Evolutionary conservation across 352 stramenopile genomes (phyloP).

Genomic region (Globisporangium rhizosaccharum): DNA sequence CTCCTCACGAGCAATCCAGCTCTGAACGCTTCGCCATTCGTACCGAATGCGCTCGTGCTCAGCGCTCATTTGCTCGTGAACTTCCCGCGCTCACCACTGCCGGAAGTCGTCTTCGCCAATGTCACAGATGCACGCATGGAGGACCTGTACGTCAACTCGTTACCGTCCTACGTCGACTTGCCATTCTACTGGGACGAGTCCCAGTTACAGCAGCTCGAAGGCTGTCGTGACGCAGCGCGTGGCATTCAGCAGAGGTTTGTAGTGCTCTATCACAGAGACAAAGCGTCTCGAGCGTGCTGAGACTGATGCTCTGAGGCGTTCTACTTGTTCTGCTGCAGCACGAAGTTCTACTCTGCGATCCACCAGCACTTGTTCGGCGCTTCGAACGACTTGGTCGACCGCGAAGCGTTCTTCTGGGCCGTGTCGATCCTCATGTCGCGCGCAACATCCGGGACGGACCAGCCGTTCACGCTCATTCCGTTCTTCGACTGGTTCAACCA

Average conservation of each 20-base stretch:
- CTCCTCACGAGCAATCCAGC: conserved; percentile 30
- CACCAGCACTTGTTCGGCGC: conserved; percentile 67
- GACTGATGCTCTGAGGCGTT: neutral
- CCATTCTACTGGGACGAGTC: conserved; percentile 64
- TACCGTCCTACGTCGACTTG: conserved; percentile 54
- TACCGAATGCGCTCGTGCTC: conserved; percentile 63
- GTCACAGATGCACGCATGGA: conserved; percentile 19
- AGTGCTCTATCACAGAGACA: neutral
- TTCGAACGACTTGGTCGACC: conserved; percentile 41
- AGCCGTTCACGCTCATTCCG: conserved; percentile 79
- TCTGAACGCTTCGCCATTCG: conserved; percentile 33
- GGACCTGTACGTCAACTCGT: conserved; percentile 54
- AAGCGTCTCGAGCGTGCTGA: too few species aligned
- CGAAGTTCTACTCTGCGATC: conserved; percentile 60
- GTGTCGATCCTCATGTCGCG: conserved; percentile 78
- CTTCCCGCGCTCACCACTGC: conserved; percentile 28
- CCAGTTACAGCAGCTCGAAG: conserved; percentile 57
- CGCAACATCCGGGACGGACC: conserved; percentile 60
- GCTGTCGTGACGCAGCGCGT: conserved; percentile 48
- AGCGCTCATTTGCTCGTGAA: conserved; percentile 64
- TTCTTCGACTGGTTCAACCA: conserved; percentile 89
- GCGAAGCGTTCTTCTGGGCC: conserved; percentile 74
- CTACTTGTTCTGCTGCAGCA: conserved; percentile 14
- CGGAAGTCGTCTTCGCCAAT: conserved; percentile 14
- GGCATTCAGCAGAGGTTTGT: conserved; percentile 62